phyloP scores from a whole-genome alignment of 345 rosid genomes.

The Syzygium aqueum region DNA sequence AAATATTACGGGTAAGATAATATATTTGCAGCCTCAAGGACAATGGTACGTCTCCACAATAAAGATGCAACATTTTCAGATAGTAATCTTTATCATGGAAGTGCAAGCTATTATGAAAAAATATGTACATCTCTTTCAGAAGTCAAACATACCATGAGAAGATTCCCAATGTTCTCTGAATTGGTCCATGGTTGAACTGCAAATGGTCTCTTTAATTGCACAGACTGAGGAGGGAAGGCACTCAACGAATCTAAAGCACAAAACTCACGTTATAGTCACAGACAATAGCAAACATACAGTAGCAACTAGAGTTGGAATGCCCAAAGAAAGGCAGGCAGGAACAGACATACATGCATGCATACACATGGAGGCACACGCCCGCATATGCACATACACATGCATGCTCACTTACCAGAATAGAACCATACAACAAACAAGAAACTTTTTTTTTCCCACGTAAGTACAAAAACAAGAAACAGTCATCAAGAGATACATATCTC shows the following conservation, averaged over 20 bases:
- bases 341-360: background rate
- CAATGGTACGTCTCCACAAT: background rate
- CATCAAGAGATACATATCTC: background rate
- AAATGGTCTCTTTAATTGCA: conserved; percentile 72
- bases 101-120: background rate
- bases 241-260: conserved; percentile 56
- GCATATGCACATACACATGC: background rate
- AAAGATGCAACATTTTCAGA: background rate
- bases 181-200: conserved; percentile 77
- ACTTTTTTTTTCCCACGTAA: background rate
- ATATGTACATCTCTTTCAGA: background rate
- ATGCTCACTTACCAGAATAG: background rate
- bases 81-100: background rate
- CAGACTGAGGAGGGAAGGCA: conserved; percentile 56
- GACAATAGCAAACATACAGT: background rate
- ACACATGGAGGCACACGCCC: background rate
- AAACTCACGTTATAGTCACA: conserved; percentile 1
- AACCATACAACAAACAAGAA: background rate
- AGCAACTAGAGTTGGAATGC: background rate
- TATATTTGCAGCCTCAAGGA: background rate
- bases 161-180: conserved; percentile 83
- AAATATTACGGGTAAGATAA: background rate
- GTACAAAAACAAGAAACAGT: background rate
- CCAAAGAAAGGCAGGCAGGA: background rate
- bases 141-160: conserved; percentile 67